Base-by-base conservation (phyloP, 495 filamentous ascomycete species). In the Hypoxylon lenormandii region DNA sequence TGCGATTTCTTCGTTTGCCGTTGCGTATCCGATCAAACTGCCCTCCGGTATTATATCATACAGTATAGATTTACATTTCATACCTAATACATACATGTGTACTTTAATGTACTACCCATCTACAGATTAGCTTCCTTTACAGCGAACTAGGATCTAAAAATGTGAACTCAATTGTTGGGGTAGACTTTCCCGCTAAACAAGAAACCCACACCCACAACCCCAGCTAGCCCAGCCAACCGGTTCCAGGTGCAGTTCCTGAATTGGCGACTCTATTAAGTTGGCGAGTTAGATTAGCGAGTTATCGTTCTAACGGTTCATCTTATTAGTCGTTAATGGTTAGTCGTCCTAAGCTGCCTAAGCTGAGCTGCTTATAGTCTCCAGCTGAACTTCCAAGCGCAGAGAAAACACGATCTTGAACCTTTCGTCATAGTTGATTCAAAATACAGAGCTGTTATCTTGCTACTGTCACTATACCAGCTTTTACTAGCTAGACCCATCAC, bases 101-200 rank as follows among this genome's bases (percentile, higher is more conserved):
- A 36, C 23, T 12, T 13, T 30, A 43, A 8, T 19, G 7, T 33
- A 16, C 18, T 8, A 10, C 18, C 23, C 8, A 12, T 30, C 19
- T 56, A 18, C 18, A 50, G 43, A 56, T 45, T 52, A 52, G 23
- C 46, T 66, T 45, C 42, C 42, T 45, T 53, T 37, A 19, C 55
- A 45, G 50, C 38, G 37, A 43, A 36, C 48, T 60, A 22, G 40
- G 43, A 57, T 71, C 21, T 43, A n/a, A 13, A 26, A 38, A 47
- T 12, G 23, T 61, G 51, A 64, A 70, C 74, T 76, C 74, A 76
- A 76, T 76, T 76, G 73, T 76, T 76, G 73, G 73, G 73, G 70
- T 61, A 66, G 23, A 40, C 28, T 58, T 52, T 52, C 23, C 19
- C 60, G 57, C 52, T 70, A 64, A 64, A n/a, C n/a, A 38, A 48